Percentiles rank a stretch among this genome's conserved stretches.
These are phyloP conservation scores for Cladosporium sp. DNA, from an alignment of 2,329 filamentous ascomycete species.

Conservation along the genomic window DNA sequence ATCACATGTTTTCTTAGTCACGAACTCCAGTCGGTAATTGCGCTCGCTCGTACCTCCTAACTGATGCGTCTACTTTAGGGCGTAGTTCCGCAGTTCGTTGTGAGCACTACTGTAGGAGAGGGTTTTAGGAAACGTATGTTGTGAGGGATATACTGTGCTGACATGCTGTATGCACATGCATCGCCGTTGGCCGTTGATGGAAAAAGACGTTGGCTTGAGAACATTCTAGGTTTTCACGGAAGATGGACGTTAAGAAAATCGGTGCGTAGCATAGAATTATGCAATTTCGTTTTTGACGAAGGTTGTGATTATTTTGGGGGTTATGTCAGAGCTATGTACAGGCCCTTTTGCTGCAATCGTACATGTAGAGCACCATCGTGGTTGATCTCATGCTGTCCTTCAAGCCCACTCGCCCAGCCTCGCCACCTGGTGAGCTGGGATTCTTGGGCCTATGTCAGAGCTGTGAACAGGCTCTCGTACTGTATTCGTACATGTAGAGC, in stretches of 20 bases:
- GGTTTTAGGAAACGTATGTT: background rate
- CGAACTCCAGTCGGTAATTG: background rate
- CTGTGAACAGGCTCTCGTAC: background rate
- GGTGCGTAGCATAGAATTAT: background rate
- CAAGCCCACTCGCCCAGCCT: background rate
- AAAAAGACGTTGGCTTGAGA: background rate
- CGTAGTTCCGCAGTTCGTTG: background rate
- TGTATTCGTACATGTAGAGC: background rate
- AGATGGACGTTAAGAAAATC: background rate
- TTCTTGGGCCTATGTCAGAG: background rate
- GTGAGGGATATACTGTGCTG: background rate
- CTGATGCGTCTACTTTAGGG: background rate
- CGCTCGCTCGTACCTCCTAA: background rate
- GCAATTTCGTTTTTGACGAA: background rate
- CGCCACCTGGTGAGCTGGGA: too few species aligned
- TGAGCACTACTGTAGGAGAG: background rate
- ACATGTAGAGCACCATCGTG: background rate
- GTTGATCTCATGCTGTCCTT: background rate
- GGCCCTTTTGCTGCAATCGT: background rate
- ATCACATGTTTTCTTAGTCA: background rate
- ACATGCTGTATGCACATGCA: background rate
- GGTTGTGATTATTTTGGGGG: background rate
- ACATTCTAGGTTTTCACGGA: background rate
- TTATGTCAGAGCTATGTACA: background rate
- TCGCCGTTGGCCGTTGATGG: background rate